Conservation (phyloP, 1,284 basidiomycete species). For the Cutaneotrichosporon sp. region DNA sequence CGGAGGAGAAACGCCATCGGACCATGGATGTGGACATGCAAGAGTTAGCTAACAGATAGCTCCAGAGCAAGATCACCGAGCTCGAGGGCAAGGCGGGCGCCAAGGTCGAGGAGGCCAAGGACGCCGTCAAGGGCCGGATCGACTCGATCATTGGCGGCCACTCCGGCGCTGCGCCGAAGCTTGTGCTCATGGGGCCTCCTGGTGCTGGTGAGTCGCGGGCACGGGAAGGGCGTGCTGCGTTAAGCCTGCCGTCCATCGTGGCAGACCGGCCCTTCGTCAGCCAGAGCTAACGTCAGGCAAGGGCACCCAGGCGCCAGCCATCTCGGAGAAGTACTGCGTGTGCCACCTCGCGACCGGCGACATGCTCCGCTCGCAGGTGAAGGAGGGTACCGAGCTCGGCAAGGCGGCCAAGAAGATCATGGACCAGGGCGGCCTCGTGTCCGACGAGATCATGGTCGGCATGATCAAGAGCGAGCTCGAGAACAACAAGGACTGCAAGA, state of each 20-base stretch:
- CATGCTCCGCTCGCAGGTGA: slow-evolving; percentile 93
- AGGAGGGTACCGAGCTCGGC: slow-evolving; percentile 80
- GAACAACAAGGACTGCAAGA: slow-evolving; percentile 85
- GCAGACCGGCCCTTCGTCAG: neutral
- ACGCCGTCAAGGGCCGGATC: slow-evolving; percentile 16
- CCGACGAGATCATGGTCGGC: slow-evolving; percentile 93
- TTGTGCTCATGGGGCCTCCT: slow-evolving; percentile 92
- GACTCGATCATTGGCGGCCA: slow-evolving; percentile 51
- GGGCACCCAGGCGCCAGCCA: slow-evolving; percentile 93
- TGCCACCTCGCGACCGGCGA: slow-evolving; percentile 98
- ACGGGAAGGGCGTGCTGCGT: neutral
- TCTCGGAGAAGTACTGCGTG: slow-evolving; percentile 87
- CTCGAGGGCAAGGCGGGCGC: slow-evolving; percentile 37
- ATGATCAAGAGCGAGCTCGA: slow-evolving; percentile 97
- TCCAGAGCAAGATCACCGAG: slow-evolving; percentile 44
- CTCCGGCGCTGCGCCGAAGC: slow-evolving; percentile 60
- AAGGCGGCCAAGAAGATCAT: slow-evolving; percentile 95
- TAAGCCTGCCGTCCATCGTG: too few species aligned
- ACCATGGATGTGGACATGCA: too few species aligned
- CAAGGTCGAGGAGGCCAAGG: slow-evolving; percentile 21
- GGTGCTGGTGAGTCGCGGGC: slow-evolving; percentile 71
- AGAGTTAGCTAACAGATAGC: slow-evolving; percentile 30
- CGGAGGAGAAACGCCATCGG: too few species aligned
- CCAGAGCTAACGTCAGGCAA: slow-evolving; percentile 60
- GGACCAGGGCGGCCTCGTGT: slow-evolving; percentile 88